Evolutionary conservation across 805 yeast genomes (phyloP).

Genomic region (Saturnispora mendoncae): DNA sequence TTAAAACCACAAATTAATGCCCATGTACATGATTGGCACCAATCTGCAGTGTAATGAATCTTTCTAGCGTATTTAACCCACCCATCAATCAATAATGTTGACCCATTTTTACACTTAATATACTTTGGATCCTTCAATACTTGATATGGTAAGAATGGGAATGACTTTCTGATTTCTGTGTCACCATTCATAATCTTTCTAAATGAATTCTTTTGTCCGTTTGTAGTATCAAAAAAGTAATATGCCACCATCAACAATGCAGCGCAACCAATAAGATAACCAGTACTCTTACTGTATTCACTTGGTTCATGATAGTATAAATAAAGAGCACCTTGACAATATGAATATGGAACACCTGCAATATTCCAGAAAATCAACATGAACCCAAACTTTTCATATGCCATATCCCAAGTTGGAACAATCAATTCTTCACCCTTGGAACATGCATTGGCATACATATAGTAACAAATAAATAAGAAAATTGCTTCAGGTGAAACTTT

Average conservation of each 20-base stretch:
- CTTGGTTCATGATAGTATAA: slow-evolving; percentile 74
- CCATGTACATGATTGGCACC: slow-evolving; percentile 83
- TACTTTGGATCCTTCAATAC: slow-evolving; percentile 76
- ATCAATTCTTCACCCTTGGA: slow-evolving; percentile 96
- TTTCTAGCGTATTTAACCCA: slow-evolving; percentile 94
- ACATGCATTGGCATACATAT: slow-evolving; percentile 94
- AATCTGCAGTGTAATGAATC: slow-evolving; percentile 92
- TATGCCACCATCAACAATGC: slow-evolving; percentile 58
- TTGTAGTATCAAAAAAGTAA: slow-evolving; percentile 89
- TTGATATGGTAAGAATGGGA: slow-evolving; percentile 88
- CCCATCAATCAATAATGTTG: slow-evolving; percentile 80
- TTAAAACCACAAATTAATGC: slow-evolving; percentile 81
- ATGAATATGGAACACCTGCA: slow-evolving; percentile 98
- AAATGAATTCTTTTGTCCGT: slow-evolving; percentile 92
- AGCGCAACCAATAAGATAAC: slow-evolving; percentile 50
- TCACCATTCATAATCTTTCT: slow-evolving; percentile 81
- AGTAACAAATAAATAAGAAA: slow-evolving; percentile 73
- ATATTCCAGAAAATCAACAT: slow-evolving; percentile 98
- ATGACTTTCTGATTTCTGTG: slow-evolving; percentile 64
- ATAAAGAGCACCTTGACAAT: slow-evolving; percentile 87
- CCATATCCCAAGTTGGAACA: slow-evolving; percentile 99
- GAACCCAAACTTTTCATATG: slow-evolving; percentile 98
- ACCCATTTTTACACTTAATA: slow-evolving; percentile 78
- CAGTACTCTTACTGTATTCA: slow-evolving; percentile 67
- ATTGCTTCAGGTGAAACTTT: slow-evolving; percentile 66